Percentiles rank a stretch among this genome's conserved stretches.
Conservation (phyloP, 768 basidiomycete species). For the Phanerochaete carnosa region DNA sequence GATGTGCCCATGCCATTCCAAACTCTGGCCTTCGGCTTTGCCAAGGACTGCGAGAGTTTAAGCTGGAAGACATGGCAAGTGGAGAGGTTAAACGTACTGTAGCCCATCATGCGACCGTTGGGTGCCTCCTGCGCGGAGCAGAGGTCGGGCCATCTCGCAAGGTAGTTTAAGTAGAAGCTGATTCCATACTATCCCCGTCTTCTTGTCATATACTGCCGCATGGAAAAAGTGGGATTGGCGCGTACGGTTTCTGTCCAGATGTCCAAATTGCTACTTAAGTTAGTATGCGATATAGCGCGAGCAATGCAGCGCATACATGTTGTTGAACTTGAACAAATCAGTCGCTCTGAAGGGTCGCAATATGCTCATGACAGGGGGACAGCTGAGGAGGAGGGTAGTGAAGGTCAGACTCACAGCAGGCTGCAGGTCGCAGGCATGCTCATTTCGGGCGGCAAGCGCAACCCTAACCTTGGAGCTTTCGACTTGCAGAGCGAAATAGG, state of each 20-base stretch:
- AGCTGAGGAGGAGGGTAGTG: neutral
- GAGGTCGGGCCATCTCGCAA: slow-evolving; percentile 89
- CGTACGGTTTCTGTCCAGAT: slow-evolving; percentile 96
- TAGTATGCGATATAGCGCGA: neutral
- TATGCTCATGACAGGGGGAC: slow-evolving; percentile 61
- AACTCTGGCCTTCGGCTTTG: slow-evolving; percentile 77
- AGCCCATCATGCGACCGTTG: slow-evolving; percentile 85
- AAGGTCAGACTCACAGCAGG: too few species aligned
- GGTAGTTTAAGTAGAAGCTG: slow-evolving; percentile 84
- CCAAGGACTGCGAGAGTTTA: slow-evolving; percentile 65
- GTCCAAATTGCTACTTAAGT: slow-evolving; percentile 74
- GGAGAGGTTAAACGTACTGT: slow-evolving; percentile 53
- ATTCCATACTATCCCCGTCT: slow-evolving; percentile 67
- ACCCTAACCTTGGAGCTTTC: neutral
- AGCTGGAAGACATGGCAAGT: neutral
- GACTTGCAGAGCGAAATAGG: neutral
- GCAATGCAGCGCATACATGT: slow-evolving; percentile 52
- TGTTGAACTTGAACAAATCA: slow-evolving; percentile 92
- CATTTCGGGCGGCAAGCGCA: neutral
- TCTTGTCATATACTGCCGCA: neutral
- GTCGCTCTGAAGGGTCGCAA: slow-evolving; percentile 82
- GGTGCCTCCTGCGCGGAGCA: slow-evolving; percentile 83
- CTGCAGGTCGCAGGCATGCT: neutral
- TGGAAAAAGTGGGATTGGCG: neutral
- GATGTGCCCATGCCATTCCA: slow-evolving; percentile 92